phyloP scores from a whole-genome alignment of 352 stramenopile species.

The Achlya hypogyna region DNA sequence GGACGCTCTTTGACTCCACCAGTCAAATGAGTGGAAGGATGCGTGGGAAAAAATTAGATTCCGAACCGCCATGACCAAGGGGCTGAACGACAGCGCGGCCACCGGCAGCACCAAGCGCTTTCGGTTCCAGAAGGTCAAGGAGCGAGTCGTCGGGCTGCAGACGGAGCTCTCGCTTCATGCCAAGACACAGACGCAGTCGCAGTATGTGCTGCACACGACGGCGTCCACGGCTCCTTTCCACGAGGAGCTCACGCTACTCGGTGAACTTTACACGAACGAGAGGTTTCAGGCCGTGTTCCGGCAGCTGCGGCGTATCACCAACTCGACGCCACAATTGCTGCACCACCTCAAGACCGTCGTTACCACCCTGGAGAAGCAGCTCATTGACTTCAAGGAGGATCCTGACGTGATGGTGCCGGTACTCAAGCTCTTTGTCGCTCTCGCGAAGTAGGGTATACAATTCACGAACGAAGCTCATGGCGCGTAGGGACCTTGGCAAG shows the following conservation, averaged over 20 bases:
- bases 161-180: conserved; percentile 68
- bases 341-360: conserved; percentile 72
- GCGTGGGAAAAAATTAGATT: not conserved
- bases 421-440: conserved; percentile 73
- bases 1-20: not conserved
- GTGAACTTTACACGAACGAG: conserved; percentile 75
- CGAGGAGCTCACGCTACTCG: conserved; percentile 69
- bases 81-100: not conserved
- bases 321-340: conserved; percentile 74
- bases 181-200: conserved; percentile 49
- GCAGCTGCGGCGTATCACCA: conserved; percentile 57
- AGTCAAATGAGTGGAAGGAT: conserved; percentile 11
- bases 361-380: conserved; percentile 44
- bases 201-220: not conserved
- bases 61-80: not conserved
- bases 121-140: conserved; percentile 75
- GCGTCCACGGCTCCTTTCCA: conserved; percentile 38
- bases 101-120: conserved; percentile 8
- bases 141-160: conserved; percentile 71
- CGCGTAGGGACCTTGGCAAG: conserved; percentile 49
- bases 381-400: conserved; percentile 33
- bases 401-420: conserved; percentile 60
- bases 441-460: conserved; percentile 30
- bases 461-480: not conserved
- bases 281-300: conserved; percentile 69